A percentile compares a stretch with the other conserved stretches of the same genome.
Evolutionary conservation across 1,284 basidiomycete species (phyloP).

Genomic region (Rhodotorula sp.): DNA sequence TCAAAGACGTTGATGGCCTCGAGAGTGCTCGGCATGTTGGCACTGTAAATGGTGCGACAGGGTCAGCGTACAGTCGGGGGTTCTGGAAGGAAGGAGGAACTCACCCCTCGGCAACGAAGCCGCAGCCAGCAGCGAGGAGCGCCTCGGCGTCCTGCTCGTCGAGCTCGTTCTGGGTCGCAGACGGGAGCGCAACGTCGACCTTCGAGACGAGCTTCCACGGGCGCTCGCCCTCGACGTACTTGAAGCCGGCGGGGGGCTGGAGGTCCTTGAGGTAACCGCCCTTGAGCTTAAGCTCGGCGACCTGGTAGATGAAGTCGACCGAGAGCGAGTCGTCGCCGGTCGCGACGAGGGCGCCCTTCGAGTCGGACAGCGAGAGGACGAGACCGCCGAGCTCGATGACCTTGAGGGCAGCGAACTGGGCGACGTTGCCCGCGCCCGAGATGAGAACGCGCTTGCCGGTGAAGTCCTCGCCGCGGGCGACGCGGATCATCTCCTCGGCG

Average conservation of each 20-base stretch:
- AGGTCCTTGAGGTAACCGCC: slow-evolving; percentile 62
- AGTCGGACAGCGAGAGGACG: slow-evolving; percentile 75
- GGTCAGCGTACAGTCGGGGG: background rate
- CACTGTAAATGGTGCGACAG: background rate
- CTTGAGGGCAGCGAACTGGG: slow-evolving; percentile 68
- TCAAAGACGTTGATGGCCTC: slow-evolving; percentile 75
- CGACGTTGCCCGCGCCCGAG: slow-evolving; percentile 55
- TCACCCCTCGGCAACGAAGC: slow-evolving; percentile 71
- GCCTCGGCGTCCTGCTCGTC: slow-evolving; percentile 67
- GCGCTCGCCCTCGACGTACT: slow-evolving; percentile 65
- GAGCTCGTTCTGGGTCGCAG: slow-evolving; percentile 77
- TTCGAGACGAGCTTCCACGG: slow-evolving; percentile 71
- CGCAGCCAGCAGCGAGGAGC: slow-evolving; percentile 66
- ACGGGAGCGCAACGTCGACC: slow-evolving; percentile 71
- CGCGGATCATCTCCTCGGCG: slow-evolving; percentile 35
- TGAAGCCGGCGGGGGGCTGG: slow-evolving; percentile 55
- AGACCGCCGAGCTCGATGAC: slow-evolving; percentile 72
- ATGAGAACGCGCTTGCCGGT: slow-evolving; percentile 64
- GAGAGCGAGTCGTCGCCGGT: slow-evolving; percentile 59
- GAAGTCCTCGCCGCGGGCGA: slow-evolving; percentile 48
- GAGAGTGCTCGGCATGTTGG: slow-evolving; percentile 47
- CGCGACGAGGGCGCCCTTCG: slow-evolving; percentile 67
- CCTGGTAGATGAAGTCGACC: slow-evolving; percentile 58
- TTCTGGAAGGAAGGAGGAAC: too few species aligned
- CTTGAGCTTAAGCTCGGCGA: slow-evolving; percentile 65